Base-by-base conservation (phyloP, 352 stramenopile species). In the Bremia lactucae region DNA sequence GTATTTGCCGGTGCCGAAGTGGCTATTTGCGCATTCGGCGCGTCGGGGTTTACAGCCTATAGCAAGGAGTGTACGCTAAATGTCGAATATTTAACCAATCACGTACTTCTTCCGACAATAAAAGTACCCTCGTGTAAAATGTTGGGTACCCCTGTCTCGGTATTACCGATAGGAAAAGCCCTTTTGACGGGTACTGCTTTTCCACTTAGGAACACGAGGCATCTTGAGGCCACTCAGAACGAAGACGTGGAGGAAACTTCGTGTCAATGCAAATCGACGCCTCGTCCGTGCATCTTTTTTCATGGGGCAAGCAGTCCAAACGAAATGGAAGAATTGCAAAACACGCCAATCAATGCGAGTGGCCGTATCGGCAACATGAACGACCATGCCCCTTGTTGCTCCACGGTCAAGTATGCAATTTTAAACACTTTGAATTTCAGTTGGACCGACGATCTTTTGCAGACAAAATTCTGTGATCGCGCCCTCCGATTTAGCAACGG, bases 1-100 rank as follows among this genome's bases (percentile, higher is more conserved):
- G 41, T 38, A 18, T 64, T 72, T 41, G 37, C 18, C n/a, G 51
- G 51, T 0, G 28, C 49, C 3, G 10, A 45, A 8, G 56, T 68
- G 26, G 57, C 56, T 1, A 18, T 74, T 3, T 74, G 66, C 31
- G 22, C 46, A 1, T 19, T 24, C 13, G 36, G 36, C 3, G 11
- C 33, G 9, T 40, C 46, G 0, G 57, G 52, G 0, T 72, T 72
- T 24, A 59, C 43, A 2, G 48, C 56, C 4, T 61, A 50, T 36
- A 53, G 46, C 5, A 59, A 52, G 9, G 62, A 71, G 11, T 40
- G 72, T 4, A 47, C 49, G 16, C 60, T 76, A 15, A 21, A 63
- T 1, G 50, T 63, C 4, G 36, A 52, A 13, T 70, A 59, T 46
- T 21, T 58, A 10, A n/a, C 55, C 1, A 25, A 7, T 2, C 29